Conservation (phyloP, 345 rosid species). For the Syzygium aqueum region DNA sequence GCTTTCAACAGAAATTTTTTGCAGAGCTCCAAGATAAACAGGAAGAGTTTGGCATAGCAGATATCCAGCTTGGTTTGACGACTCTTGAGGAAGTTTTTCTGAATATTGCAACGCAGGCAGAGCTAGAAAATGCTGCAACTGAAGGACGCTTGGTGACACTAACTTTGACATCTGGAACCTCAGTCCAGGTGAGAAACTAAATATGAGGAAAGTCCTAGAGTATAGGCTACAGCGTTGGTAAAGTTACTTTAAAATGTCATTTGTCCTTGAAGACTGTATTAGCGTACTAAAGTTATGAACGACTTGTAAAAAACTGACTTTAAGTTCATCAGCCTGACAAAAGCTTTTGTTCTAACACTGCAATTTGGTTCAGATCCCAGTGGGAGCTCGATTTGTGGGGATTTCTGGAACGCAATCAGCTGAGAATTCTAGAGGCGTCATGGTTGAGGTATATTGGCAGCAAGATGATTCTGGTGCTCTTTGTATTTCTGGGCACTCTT, state of each 20-base stretch:
- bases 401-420: constrained; percentile 59
- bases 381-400: constrained; percentile 73
- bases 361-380: constrained; percentile 48
- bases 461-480: constrained; percentile 80
- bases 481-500: constrained; percentile 74
- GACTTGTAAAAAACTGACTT: neutral
- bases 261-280: neutral
- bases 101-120: constrained; percentile 82
- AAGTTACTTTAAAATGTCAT: neutral
- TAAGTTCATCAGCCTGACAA: neutral
- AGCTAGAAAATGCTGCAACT: constrained; percentile 76
- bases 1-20: constrained; percentile 37
- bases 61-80: constrained; percentile 81
- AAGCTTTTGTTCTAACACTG: neutral
- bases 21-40: constrained; percentile 70
- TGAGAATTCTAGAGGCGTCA: constrained; percentile 63
- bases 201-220: neutral
- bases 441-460: constrained; percentile 95
- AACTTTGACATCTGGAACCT: constrained; percentile 51
- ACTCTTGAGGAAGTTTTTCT: constrained; percentile 94
- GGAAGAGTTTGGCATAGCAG: constrained; percentile 55
- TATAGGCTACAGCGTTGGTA: neutral
- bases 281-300: neutral
- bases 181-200: constrained; percentile 34
- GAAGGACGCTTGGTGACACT: constrained; percentile 70